Conservation (phyloP, 2,329 filamentous ascomycete genomes). For the Helminthosporium solani region DNA sequence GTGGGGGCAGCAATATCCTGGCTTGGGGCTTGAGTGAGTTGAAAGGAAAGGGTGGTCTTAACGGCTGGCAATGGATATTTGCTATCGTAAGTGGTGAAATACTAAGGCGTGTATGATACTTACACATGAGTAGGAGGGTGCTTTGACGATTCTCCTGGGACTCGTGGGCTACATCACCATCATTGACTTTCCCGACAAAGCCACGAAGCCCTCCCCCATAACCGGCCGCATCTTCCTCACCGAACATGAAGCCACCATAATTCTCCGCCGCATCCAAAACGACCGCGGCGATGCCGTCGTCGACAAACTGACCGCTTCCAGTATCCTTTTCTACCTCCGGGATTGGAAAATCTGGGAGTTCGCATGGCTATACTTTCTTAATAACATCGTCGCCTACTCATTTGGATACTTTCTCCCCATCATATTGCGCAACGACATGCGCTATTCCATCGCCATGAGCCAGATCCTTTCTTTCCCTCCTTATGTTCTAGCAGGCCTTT, state of each 20-base stretch:
- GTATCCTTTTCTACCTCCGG: slow-evolving; percentile 10
- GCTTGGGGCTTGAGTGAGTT: slow-evolving; percentile 34
- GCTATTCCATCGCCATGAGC: slow-evolving; percentile 46
- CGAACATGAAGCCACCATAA: slow-evolving; percentile 13
- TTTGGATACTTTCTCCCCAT: slow-evolving; percentile 20
- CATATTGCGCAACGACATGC: slow-evolving; percentile 17
- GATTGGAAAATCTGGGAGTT: slow-evolving; percentile 22
- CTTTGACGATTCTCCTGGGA: slow-evolving; percentile 15
- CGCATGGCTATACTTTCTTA: slow-evolving; percentile 13
- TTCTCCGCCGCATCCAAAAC: slow-evolving; percentile 33
- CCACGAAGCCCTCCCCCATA: slow-evolving; percentile 7
- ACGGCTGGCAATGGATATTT: slow-evolving; percentile 35
- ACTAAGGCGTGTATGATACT: background rate
- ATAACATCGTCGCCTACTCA: slow-evolving; percentile 15
- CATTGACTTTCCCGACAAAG: slow-evolving; percentile 17
- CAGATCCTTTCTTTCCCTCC: slow-evolving; percentile 53
- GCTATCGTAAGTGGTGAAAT: slow-evolving; percentile 4
- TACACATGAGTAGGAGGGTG: slow-evolving; percentile 11
- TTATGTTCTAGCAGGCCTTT: slow-evolving; percentile 58
- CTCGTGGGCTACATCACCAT: slow-evolving; percentile 17
- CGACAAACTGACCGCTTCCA: slow-evolving; percentile 9
- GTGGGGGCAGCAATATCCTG: slow-evolving; percentile 33
- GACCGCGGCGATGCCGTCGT: slow-evolving; percentile 37
- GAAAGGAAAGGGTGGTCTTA: slow-evolving; percentile 24
- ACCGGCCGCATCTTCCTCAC: slow-evolving; percentile 18